Evolutionary conservation across 129 eudicot genomes (phyloP), one percentile per base, ranked within the genome.

Genomic region (Saussurea involucrata): DNA sequence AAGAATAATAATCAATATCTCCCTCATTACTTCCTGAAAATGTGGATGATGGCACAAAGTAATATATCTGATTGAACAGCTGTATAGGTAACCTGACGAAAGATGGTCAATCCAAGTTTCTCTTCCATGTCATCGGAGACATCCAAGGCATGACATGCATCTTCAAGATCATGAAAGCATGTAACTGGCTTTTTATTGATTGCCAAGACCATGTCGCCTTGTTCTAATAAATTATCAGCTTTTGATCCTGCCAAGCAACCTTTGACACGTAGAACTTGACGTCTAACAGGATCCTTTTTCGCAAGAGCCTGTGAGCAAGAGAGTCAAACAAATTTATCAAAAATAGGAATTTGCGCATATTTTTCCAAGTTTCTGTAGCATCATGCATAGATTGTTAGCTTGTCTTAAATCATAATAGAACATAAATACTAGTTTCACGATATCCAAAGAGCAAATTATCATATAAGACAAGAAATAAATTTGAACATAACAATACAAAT

Each of bases 191-290:
- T 84, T 83, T 87, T 88, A 67, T 94, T 86, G 63, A 94, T 85
- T 15, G 97, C 97, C 85, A 94, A 83, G 33, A 94, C 87, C 98
- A 94, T 91, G 81, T 94, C 98, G 27, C 93, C 96, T 83, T 91
- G 96, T 75, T 91, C 98, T 71, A 94, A 79, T 71, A 91, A 76
- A 71, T 89, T 89, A 79, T 84, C 96, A 83, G 97, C 96, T 71
- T 81, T 91, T 46, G 98, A 94, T 46, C 97, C 97, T 10, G 96
- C 98, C 74, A 94, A 87, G 83, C 97, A 94, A 73, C 98, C 93
- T 83, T 94, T 94, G 57, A 94, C 97, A 21, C 93, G 93, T 68
- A 94, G 75, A 70, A 94, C 98, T 79, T 94, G 98, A 64, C 97
- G 93, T 83, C 96, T 82, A 46, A 90, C 73, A 31, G 97, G 98